phyloP scores from a whole-genome alignment of 257 asterid species.

The Ophiorrhiza pumila region DNA sequence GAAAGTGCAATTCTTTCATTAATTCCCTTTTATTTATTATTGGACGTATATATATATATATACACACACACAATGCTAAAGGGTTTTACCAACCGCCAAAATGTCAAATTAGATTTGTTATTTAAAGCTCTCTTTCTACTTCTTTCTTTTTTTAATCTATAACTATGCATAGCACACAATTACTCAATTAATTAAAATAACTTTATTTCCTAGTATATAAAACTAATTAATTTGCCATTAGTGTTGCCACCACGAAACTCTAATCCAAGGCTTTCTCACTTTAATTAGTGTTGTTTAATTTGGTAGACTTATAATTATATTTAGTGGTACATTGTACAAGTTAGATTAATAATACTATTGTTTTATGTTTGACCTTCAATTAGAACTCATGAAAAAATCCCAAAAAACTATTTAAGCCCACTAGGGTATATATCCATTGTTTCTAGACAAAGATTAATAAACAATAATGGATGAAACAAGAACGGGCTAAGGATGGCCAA shows the following conservation, averaged over 20 bases:
- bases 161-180: too few species aligned
- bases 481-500: slow-evolving; percentile 1
- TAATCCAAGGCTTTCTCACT: neutral
- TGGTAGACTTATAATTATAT: neutral
- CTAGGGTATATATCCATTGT: slow-evolving; percentile 8
- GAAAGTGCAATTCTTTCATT: neutral
- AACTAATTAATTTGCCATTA: neutral
- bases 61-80: neutral
- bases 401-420: neutral
- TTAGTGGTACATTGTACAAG: neutral
- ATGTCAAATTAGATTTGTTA: too few species aligned
- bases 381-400: neutral
- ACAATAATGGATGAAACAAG: neutral
- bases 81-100: neutral
- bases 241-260: slow-evolving; percentile 9
- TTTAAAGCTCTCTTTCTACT: too few species aligned
- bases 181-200: too few species aligned
- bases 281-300: too few species aligned
- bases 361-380: slow-evolving; percentile 2
- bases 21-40: too few species aligned
- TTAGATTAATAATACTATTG: neutral
- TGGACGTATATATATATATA: too few species aligned
- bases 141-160: too few species aligned
- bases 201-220: too few species aligned
- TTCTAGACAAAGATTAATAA: slow-evolving; percentile 6